Evolutionary conservation across 192 early-diverging fungal genomes (phyloP), one percentile per base, ranked within the genome.

Genomic region (Kickxella alabastrina): DNA sequence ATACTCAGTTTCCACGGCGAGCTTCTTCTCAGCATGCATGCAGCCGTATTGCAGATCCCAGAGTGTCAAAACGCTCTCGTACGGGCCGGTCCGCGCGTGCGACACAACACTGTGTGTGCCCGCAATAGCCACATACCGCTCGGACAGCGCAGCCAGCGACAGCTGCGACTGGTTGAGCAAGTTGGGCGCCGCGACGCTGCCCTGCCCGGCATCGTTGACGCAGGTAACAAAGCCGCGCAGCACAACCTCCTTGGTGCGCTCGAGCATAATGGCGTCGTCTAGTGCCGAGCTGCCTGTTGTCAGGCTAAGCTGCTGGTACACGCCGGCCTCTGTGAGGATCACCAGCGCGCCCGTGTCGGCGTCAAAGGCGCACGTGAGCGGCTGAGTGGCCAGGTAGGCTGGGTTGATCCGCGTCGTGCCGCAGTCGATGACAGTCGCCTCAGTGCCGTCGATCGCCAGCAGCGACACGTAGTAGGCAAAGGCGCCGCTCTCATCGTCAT

Each of bases 21-120:
- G 57, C 31, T 54, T 28, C 47, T 61, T 64, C 35, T 76, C 73
- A 0, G 66, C 73, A 22, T 76, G 73, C 21, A 76, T 22, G 51
- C 73, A 76, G 3, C 73, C 73, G 39, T 65, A 76, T 54, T 76
- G 73, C 25, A 76, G 51, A 43, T 76, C 73, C 73, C 73, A 76
- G 26, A 76, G 43, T 9, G 73, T 65, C 38, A 76, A 31, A 19
- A 68, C 73, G 43, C 65, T 65, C 54, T 68, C 73, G 38, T 76
- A 68, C 1, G 73, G 65, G 2, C 65, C 66, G 29, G 42, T 65
- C 45, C 50, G 58, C 4, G 65, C 53, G 49, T 68, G 73, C 10
- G 73, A 76, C 6, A 68, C 58, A 14, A 60, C 58, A 43, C 73
- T 76, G 62, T 76, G 73, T 13, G 73, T 76, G 35, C 73, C 73